phyloP scores from a whole-genome alignment of 2,329 filamentous ascomycete species.

The Colletotrichum lupini region DNA sequence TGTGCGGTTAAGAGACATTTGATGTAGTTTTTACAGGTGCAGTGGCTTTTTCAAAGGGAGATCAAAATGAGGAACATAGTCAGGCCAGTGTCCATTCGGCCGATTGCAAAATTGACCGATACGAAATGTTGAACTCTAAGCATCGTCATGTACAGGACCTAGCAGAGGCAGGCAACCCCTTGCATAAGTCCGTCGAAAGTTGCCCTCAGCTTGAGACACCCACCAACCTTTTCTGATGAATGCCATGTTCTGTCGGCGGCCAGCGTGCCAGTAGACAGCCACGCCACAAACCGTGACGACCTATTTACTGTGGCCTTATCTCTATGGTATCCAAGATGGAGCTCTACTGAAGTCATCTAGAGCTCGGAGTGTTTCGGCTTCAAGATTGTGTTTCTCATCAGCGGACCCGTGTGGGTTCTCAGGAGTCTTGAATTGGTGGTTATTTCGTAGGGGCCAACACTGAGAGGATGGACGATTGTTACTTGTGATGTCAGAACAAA shows the following conservation, averaged over 20 bases:
- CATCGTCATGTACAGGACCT: not conserved
- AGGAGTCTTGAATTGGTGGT: too few relatives aligned
- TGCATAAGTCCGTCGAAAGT: not conserved
- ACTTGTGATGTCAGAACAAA: not conserved
- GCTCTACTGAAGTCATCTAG: slow-evolving; percentile 1
- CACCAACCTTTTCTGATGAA: not conserved
- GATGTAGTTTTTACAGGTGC: too few relatives aligned
- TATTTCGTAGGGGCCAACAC: not conserved
- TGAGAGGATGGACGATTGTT: not conserved
- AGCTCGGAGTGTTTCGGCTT: slow-evolving; percentile 19
- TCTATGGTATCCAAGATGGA: not conserved
- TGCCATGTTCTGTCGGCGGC: not conserved
- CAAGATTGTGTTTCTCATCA: slow-evolving; percentile 19
- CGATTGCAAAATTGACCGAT: not conserved
- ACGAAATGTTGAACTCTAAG: not conserved
- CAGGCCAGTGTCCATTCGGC: not conserved
- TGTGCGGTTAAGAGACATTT: not conserved
- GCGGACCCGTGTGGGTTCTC: slow-evolving; percentile 15
- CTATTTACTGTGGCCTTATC: not conserved
- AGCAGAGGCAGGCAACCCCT: not conserved
- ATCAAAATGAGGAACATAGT: not conserved
- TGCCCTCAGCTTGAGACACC: not conserved
- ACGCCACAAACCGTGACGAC: too few relatives aligned
- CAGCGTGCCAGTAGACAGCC: not conserved
- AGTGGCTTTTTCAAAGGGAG: not conserved